phyloP scores from a whole-genome alignment of 2,329 filamentous ascomycete genomes.

The Parascedosporium putredinis region DNA sequence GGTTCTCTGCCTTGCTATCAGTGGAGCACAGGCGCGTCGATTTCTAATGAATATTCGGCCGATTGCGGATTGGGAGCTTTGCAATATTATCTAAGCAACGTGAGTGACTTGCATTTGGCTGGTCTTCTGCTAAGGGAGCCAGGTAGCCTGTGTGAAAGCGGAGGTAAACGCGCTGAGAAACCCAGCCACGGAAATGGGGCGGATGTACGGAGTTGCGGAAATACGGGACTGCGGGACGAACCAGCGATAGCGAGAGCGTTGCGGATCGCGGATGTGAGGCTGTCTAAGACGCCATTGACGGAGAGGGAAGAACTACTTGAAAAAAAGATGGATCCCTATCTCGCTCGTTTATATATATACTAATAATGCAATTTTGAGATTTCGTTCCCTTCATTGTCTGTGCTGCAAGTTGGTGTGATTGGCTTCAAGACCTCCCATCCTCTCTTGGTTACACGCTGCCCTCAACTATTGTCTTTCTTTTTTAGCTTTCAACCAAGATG shows the following conservation, averaged over 20 bases:
- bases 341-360: neutral
- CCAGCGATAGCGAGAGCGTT: too few relatives aligned
- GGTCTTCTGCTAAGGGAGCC: neutral
- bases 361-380: too few relatives aligned
- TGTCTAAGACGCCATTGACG: neutral
- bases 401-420: too few relatives aligned
- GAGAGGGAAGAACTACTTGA: too few relatives aligned
- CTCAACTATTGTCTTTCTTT: neutral
- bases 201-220: neutral
- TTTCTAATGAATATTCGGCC: too few relatives aligned
- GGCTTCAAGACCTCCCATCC: neutral
- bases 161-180: too few relatives aligned
- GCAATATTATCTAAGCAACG: neutral
- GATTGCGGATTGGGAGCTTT: too few relatives aligned
- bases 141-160: neutral
- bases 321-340: too few relatives aligned
- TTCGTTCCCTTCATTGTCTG: too few relatives aligned
- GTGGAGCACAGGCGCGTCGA: too few relatives aligned
- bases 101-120: neutral
- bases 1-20: too few relatives aligned
- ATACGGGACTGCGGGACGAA: slow-evolving; percentile 4
- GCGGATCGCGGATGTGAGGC: neutral
- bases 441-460: neutral
- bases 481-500: neutral
- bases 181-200: too few relatives aligned